A percentile compares a stretch with the other conserved stretches of the same genome.
Evolutionary conservation across 2,329 filamentous ascomycete species (phyloP).

Genomic region (Penicillium sp.): DNA sequence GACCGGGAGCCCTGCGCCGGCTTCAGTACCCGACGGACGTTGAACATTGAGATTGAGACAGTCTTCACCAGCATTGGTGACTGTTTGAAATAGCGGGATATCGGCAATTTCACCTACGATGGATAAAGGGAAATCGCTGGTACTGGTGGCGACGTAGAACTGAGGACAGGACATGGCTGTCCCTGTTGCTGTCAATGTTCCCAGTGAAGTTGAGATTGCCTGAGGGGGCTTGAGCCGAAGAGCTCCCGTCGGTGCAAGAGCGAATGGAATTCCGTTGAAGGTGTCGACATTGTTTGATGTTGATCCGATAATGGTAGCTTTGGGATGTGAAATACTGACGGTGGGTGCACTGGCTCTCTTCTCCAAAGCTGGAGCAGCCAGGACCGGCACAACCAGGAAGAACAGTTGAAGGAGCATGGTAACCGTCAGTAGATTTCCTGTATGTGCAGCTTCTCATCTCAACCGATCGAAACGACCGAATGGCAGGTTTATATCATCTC

Average conservation of each 20-base stretch:
- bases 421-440: neutral
- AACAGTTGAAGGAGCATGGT: neutral
- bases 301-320: conserved; percentile 52
- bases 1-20: conserved; percentile 61
- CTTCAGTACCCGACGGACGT: conserved; percentile 57
- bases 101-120: conserved; percentile 54
- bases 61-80: conserved; percentile 60
- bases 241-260: conserved; percentile 64
- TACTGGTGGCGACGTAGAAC: conserved; percentile 59
- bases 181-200: conserved; percentile 61
- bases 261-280: conserved; percentile 75
- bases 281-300: conserved; percentile 56
- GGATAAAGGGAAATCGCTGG: conserved; percentile 41
- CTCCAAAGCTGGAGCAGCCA: neutral
- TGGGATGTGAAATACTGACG: conserved; percentile 52
- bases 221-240: conserved; percentile 70
- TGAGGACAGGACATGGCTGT: conserved; percentile 67
- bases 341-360: conserved; percentile 45
- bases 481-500: neutral
- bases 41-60: conserved; percentile 63
- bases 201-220: conserved; percentile 56
- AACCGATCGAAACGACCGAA: neutral
- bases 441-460: too few species aligned
- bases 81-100: conserved; percentile 57
- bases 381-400: neutral